Base-by-base conservation (phyloP, 108 stramenopile genomes). In the Skeletonema marinoi region DNA sequence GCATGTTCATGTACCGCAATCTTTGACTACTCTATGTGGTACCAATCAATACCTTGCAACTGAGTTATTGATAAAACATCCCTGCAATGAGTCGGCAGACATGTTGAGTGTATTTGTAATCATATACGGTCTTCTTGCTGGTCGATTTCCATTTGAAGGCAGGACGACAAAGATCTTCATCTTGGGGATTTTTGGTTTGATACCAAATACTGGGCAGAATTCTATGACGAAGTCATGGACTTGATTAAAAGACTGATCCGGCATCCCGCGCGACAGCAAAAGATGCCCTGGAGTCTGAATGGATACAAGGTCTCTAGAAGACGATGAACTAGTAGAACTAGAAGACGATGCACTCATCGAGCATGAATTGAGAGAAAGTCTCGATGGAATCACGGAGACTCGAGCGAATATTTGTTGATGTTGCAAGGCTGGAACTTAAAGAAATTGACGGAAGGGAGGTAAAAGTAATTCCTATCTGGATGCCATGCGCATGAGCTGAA, bases 221-320 rank as follows among this genome's bases (percentile, higher is more conserved):
- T 98, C 32, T 95, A 93, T 1, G 64, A 88, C 50, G 89, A 90
- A 17, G 97, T 97, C 16, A 98, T 98, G 73, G 97, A 97, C 79
- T 80, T 99, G 33, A 73, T 99, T 58, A 79, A 83, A 32, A 85
- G 93, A 65, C 79, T 39, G 90, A 98, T 75, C 96, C 97, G 1
- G 21, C 50, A 19, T 85, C 78, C 12, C 86, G 99, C 1, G 93
- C 95, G 62, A 98, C 95, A 3, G 98, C 99, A 65, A 91, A 94
- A 33, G 92, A 98, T 78, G 97, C 97, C 12, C 77, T 98, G 73
- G 73, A 81, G 11, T 98, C 98, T 86, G 97, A 98, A 6, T 99
- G 99, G 99, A 92, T 99, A 3, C 65, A 80, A 58, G 54, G 25
- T 21, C 25, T n/a, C n/a, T 56, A 25, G 54, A 56, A 25, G 54